Evolutionary conservation across 177 flowering plant species (phyloP), one percentile per base, ranked within the genome.

Genomic region (Vitis hybrid): DNA sequence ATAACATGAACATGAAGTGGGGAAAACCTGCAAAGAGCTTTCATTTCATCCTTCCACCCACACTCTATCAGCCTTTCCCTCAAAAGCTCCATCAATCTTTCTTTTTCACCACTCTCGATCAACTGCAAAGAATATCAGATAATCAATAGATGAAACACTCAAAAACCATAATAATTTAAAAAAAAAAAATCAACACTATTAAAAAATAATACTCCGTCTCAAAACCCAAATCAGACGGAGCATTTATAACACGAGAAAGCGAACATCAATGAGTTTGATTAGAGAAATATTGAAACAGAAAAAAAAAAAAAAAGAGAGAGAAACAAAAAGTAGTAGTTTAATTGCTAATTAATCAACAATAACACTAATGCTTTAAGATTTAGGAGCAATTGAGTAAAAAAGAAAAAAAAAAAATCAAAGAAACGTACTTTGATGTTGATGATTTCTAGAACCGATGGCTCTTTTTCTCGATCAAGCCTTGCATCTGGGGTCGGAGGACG

Each of bases 31-130:
- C 98, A 94, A 51, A 86, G 79, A 67, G 88, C 78, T 79, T 87
- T 88, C 97, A 94, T 94, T 67, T 93, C 98, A 79, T 94, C 98
- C 69, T 77, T 90, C 99, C 99, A 94, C 0, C 99, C 99, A 78
- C 94, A 94, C 32, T 94, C 99, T 2, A 82, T 72, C 1, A 94
- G 94, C 88, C 98, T 87, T 70, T 94, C 99, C 82, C 93, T 88
- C 81, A 92, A 74, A 52, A 92, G 91, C 85, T 94, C 97, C 89
- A 78, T 93, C 75, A 91, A 66, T 66, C 90, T 67, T 75, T 94
- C 99, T 67, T 91, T 93, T 63, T 94, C 99, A 3, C 99, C 99
- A 59, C 93, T 94, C 81, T 92, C 97, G 13, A 90, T 86, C 79
- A 94, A 64, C 98, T 94, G 70, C 14, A 19, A 51, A 2, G 1